Conservation (phyloP, 2,329 filamentous ascomycete genomes). For the Exophiala spinifera region DNA sequence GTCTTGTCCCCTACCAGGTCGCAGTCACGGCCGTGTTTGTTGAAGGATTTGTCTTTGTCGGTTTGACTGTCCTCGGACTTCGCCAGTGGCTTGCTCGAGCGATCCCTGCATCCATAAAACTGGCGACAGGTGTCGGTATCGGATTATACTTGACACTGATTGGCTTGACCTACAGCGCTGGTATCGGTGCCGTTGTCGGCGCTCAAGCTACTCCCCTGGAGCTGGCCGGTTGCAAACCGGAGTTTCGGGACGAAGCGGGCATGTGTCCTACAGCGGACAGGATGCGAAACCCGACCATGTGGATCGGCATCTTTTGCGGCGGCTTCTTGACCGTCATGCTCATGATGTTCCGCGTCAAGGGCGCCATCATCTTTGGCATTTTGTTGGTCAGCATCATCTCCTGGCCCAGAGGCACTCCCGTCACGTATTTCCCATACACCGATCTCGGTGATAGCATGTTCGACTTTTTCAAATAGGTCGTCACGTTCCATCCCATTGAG, state of each 20-base stretch:
- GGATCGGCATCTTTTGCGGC: slow-evolving; percentile 85
- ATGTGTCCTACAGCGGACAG: slow-evolving; percentile 63
- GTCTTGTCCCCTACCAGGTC: slow-evolving; percentile 68
- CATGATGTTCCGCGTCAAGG: slow-evolving; percentile 83
- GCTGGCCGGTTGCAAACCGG: slow-evolving; percentile 67
- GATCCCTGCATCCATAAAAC: slow-evolving; percentile 80
- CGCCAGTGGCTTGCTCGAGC: slow-evolving; percentile 84
- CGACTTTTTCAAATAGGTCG: slow-evolving; percentile 84
- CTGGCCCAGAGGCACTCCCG: slow-evolving; percentile 72
- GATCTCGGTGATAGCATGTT: slow-evolving; percentile 66
- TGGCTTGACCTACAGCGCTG: slow-evolving; percentile 71
- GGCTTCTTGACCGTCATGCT: slow-evolving; percentile 75
- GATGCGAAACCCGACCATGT: slow-evolving; percentile 81
- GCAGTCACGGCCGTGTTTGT: slow-evolving; percentile 85
- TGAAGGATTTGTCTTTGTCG: slow-evolving; percentile 82
- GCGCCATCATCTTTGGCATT: slow-evolving; percentile 80
- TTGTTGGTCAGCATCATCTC: slow-evolving; percentile 82
- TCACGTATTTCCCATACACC: slow-evolving; percentile 79
- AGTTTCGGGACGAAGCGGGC: slow-evolving; percentile 46
- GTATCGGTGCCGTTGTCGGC: slow-evolving; percentile 75
- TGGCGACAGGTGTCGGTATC: slow-evolving; percentile 81
- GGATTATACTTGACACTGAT: slow-evolving; percentile 72
- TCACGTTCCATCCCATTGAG: slow-evolving; percentile 75
- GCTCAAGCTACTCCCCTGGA: slow-evolving; percentile 66
- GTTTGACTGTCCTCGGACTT: slow-evolving; percentile 72